Evolutionary conservation across 345 rosid genomes (phyloP).

Genomic region (Sonneratia alba): DNA sequence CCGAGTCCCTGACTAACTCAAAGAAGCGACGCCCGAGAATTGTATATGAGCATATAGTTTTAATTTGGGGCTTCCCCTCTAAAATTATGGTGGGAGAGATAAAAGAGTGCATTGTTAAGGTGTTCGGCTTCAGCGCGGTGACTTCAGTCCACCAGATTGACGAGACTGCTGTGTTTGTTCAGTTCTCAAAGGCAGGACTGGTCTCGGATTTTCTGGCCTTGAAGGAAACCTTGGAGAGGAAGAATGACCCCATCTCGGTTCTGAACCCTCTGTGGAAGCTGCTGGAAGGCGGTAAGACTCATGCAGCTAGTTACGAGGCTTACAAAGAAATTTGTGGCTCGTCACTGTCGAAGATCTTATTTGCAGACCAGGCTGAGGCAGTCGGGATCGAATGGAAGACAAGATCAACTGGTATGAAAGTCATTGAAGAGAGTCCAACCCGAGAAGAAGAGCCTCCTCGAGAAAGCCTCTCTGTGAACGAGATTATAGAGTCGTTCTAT

Average conservation of each 20-base stretch:
- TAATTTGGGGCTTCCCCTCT: slow-evolving; percentile 71
- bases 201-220: slow-evolving; percentile 50
- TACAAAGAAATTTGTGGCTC: slow-evolving; percentile 83
- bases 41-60: slow-evolving; percentile 42
- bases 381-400: slow-evolving; percentile 51
- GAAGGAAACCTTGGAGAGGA: slow-evolving; percentile 57
- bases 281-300: slow-evolving; percentile 61
- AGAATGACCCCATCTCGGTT: slow-evolving; percentile 40
- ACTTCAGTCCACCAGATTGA: slow-evolving; percentile 51
- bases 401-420: slow-evolving; percentile 14
- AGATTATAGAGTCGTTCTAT: slow-evolving; percentile 20
- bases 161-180: slow-evolving; percentile 64
- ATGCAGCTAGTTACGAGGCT: slow-evolving; percentile 69
- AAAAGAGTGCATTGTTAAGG: slow-evolving; percentile 60
- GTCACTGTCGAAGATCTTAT: slow-evolving; percentile 41
- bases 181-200: slow-evolving; percentile 50
- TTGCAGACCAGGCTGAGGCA: slow-evolving; percentile 80
- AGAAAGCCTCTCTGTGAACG: slow-evolving; percentile 11
- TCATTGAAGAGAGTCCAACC: slow-evolving; percentile 3
- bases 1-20: slow-evolving; percentile 20
- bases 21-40: slow-evolving; percentile 22
- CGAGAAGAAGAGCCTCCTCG: slow-evolving; percentile 6
- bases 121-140: slow-evolving; percentile 53
- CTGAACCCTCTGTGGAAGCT: slow-evolving; percentile 73
- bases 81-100: slow-evolving; percentile 52